A percentile compares a stretch with the other conserved stretches of the same genome.
Conservation (phyloP, 2,329 filamentous ascomycete species). For the Fusarium humuli region DNA sequence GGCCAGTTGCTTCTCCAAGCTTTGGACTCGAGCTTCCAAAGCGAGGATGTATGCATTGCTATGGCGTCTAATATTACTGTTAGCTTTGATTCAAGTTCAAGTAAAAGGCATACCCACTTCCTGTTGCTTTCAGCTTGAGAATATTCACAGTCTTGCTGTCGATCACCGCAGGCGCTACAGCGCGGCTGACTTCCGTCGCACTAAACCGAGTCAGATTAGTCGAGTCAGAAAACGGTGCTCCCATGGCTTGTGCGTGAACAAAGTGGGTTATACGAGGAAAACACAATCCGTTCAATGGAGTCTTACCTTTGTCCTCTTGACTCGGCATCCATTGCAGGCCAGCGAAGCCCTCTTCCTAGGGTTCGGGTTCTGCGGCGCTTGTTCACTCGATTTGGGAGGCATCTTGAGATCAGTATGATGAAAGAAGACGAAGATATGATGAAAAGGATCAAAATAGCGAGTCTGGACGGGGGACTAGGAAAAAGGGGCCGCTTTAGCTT, state of each 20-base stretch:
- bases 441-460: background rate
- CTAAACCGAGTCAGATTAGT: background rate
- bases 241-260: background rate
- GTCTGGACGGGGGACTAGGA: background rate
- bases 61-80: background rate
- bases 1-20: conserved; percentile 2
- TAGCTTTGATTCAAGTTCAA: fast-evolving
- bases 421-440: background rate
- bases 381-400: background rate
- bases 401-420: background rate
- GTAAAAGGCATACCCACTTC: background rate
- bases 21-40: conserved; percentile 2
- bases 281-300: background rate
- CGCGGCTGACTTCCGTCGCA: conserved; percentile 14
- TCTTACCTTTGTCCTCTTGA: conserved; percentile 16
- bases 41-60: conserved; percentile 15
- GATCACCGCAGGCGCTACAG: conserved; percentile 10
- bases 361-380: background rate
- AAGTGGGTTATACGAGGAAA: background rate
- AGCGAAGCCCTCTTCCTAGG: conserved; percentile 16
- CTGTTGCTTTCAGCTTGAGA: conserved; percentile 14
- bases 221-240: background rate
- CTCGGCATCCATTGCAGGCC: conserved; percentile 9
- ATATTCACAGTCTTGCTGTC: conserved; percentile 11
- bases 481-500: background rate